A percentile compares a stretch with the other conserved stretches of the same genome.
These are phyloP conservation scores for Paracoccidioides lutzii DNA, from an alignment of 2,329 filamentous ascomycete genomes.

Conservation along the genomic window DNA sequence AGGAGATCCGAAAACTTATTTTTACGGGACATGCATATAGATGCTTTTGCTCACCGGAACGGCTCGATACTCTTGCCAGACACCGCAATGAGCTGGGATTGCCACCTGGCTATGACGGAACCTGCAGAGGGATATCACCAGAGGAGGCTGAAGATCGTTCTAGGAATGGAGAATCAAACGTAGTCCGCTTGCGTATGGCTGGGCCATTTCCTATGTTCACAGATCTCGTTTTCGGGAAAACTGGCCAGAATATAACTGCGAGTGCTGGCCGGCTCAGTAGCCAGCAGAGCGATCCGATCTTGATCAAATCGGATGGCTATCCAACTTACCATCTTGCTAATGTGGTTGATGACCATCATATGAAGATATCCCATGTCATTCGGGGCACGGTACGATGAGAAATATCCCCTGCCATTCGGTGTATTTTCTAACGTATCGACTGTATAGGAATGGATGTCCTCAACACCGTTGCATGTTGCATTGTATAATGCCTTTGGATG, in stretches of 20 bases:
- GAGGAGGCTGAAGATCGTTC: conserved; percentile 61
- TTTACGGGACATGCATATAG: conserved; percentile 66
- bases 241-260: conserved; percentile 33
- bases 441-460: conserved; percentile 78
- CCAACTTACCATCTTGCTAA: conserved; percentile 97
- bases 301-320: conserved; percentile 81
- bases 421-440: conserved; percentile 2
- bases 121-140: conserved; percentile 54
- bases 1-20: conserved; percentile 58
- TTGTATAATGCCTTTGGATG: conserved; percentile 70
- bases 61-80: conserved; percentile 54
- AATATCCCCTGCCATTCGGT: background rate
- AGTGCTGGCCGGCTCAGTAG: conserved; percentile 27
- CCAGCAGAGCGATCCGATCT: conserved; percentile 64
- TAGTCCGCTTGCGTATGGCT: conserved; percentile 61
- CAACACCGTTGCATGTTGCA: conserved; percentile 65
- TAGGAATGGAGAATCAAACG: conserved; percentile 54
- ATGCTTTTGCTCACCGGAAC: conserved; percentile 74
- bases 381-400: conserved; percentile 54
- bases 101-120: conserved; percentile 54
- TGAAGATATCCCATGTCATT: conserved; percentile 93
- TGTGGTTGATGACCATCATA: conserved; percentile 87
- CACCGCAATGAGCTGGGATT: conserved; percentile 48
- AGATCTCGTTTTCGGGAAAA: conserved; percentile 67
- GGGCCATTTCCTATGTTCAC: conserved; percentile 50